These are phyloP conservation scores for Pachysandra terminalis DNA, from an alignment of 164 flowering plant species.

Conservation along the genomic window DNA sequence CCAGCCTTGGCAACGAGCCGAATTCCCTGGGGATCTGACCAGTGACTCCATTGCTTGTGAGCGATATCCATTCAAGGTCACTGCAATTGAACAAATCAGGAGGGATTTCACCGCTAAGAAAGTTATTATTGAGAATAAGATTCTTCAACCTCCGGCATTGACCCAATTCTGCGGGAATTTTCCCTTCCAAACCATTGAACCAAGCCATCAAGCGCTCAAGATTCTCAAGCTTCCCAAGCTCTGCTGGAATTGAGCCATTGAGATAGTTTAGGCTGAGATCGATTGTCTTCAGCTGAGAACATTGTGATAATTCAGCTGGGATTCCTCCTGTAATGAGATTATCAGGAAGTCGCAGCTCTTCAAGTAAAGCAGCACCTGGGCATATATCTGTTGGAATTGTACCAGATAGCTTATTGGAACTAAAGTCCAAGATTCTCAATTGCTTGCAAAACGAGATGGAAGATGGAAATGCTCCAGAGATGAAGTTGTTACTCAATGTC, in stretches of 20 bases:
- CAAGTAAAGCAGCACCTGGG: conserved; percentile 53
- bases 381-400: conserved; percentile 61
- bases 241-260: conserved; percentile 63
- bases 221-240: conserved; percentile 61
- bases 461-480: conserved; percentile 59
- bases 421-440: conserved; percentile 53
- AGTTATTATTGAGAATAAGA: conserved; percentile 76
- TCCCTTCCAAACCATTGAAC: conserved; percentile 76
- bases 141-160: conserved; percentile 57
- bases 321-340: conserved; percentile 62
- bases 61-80: conserved; percentile 83
- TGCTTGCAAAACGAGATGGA: conserved; percentile 54
- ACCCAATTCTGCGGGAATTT: conserved; percentile 71
- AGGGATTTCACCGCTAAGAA: conserved; percentile 61
- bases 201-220: conserved; percentile 85
- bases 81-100: conserved; percentile 49
- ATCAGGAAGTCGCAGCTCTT: conserved; percentile 74
- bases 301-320: conserved; percentile 47
- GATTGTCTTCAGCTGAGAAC: conserved; percentile 54
- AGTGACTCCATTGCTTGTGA: conserved; percentile 67
- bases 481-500: conserved; percentile 57
- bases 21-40: conserved; percentile 66
- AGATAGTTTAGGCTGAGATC: conserved; percentile 85
- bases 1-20: conserved; percentile 54
- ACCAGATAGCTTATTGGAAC: conserved; percentile 76